Conservation (phyloP, 78 protist species). For the Mantamonas sphyraenae region DNA sequence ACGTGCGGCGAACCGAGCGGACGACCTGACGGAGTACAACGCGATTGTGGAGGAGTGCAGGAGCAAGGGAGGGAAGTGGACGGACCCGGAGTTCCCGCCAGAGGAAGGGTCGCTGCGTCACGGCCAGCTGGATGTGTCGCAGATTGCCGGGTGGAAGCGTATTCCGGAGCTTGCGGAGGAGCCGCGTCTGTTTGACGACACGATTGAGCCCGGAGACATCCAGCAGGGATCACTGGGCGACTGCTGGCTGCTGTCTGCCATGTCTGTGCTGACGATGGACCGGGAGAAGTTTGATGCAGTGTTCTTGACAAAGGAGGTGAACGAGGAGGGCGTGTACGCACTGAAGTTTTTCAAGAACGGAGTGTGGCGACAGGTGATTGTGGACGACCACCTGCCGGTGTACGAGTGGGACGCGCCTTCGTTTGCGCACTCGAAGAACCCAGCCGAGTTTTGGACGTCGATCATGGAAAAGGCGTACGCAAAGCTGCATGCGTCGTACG, state of each 20-base stretch:
- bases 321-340: constrained; percentile 8
- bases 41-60: neutral
- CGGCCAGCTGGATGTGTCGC: neutral
- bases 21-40: too few relatives aligned
- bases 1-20: too few relatives aligned
- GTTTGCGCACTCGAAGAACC: neutral
- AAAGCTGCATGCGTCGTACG: constrained; percentile 11
- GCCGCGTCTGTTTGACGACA: neutral
- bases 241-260: constrained; percentile 48
- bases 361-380: neutral
- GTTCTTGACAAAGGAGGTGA: neutral
- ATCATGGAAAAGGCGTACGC: constrained; percentile 13
- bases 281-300: neutral
- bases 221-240: constrained; percentile 52
- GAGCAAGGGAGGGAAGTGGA: neutral
- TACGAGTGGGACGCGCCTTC: neutral
- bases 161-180: neutral
- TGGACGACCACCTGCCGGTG: constrained; percentile 30
- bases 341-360: constrained; percentile 2
- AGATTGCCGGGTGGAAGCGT: neutral
- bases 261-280: constrained; percentile 12
- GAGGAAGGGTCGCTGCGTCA: neutral
- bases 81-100: neutral
- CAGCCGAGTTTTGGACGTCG: neutral
- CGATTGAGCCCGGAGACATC: neutral